Evolutionary conservation across 2,329 filamentous ascomycete species (phyloP), one percentile per base, ranked within the genome.

Genomic region (Botrytis galanthina): DNA sequence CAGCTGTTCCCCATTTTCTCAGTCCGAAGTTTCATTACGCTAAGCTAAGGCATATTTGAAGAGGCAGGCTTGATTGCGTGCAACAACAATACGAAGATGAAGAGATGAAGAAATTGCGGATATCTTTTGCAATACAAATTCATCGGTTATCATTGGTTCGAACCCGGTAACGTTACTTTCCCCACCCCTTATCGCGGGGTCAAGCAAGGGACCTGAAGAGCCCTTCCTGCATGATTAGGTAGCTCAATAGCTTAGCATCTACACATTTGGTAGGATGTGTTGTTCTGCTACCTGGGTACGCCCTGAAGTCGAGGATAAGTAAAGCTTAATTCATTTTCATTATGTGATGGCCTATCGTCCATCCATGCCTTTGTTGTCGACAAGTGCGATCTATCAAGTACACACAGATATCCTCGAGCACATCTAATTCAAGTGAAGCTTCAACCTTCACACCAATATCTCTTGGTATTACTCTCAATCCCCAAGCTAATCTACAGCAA

Each of bases 171-270:
- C 60, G 60, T 71, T 57, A 63, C 70, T 39, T 14, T 54, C 46
- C 60, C 46, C 70, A 57, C 60, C 60, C 9, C 16, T 64, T 71
- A 66, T 51, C 60, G 60, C 59, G 70, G 60, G 69, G 51, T 57
- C n/a, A 29, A 16, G 60, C 22, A 64, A 54, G 60, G 57, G 32
- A 44, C 42, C 16, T 32, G 22, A 14, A 39, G 46, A 29, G 26
- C n/a, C 42, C n/a, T 29, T 22, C 26, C 39, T 32, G 54, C n/a
- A n/a, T 35, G 37, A 51, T 54, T 54, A 54, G 51, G n/a, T 29
- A 29, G 51, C n/a, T 57, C 51, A 63, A 26, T 20, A 20, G 35
- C 44, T 29, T 51, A 22, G 29, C 39, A 62, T 48, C 22, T 70
- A 39, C 57, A 37, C 29, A 35, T 7, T 32, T 20, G 32, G 37